Percentiles rank a stretch among this genome's conserved stretches.
Evolutionary conservation across 164 flowering plant genomes (phyloP).

Genomic region (Chimonanthus praecox): DNA sequence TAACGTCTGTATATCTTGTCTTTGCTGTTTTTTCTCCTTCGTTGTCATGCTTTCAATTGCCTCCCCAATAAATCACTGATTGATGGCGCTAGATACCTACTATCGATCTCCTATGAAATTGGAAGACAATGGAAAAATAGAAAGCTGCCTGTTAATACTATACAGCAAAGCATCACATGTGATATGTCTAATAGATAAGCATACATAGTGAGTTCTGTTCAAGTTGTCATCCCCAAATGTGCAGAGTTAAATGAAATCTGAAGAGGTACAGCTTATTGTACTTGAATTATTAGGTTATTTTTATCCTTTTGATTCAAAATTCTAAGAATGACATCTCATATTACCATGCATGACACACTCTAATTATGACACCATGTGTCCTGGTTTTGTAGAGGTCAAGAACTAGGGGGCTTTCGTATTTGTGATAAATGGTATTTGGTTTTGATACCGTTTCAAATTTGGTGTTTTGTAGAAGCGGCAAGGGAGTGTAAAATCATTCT

Average conservation of each 20-base stretch:
- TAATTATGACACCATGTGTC: no score
- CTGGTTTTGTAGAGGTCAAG: no score
- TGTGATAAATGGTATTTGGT: background rate
- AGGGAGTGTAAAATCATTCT: slow-evolving; percentile 74
- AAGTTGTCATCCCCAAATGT: background rate
- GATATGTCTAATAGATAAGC: background rate
- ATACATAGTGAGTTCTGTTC: no score
- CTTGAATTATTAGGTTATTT: background rate
- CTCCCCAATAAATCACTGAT: no score
- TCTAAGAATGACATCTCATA: background rate
- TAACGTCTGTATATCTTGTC: no score
- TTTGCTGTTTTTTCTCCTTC: no score
- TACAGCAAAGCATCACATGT: no score
- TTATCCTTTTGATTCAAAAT: background rate
- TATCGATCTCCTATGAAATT: background rate
- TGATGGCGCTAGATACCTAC: no score
- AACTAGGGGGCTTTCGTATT: background rate
- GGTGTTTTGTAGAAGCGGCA: slow-evolving; percentile 57
- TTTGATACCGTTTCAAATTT: background rate
- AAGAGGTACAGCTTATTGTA: background rate
- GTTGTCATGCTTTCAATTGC: no score
- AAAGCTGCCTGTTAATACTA: no score
- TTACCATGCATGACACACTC: background rate
- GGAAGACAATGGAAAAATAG: background rate
- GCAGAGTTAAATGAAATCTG: background rate